Percentiles rank a stretch among this genome's conserved stretches.
These are phyloP conservation scores for Vitis cinerea DNA, from an alignment of 164 flowering plant genomes.

Conservation along the genomic window DNA sequence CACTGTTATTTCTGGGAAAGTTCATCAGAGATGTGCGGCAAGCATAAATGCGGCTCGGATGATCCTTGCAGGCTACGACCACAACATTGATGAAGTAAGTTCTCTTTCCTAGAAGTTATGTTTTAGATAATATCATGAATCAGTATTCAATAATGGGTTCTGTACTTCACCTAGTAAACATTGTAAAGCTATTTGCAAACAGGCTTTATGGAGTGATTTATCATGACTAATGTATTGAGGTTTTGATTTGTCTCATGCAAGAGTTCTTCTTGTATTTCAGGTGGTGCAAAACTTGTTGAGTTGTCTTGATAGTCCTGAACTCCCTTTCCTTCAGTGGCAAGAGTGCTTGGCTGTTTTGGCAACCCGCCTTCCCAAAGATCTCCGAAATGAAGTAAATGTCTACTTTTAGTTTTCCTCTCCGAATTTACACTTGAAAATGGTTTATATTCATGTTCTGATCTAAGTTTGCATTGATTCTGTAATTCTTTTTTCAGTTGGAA, in stretches of 20 bases:
- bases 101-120: neutral
- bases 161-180: neutral
- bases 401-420: conserved; percentile 3
- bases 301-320: conserved; percentile 96
- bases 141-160: neutral
- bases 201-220: neutral
- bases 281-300: conserved; percentile 87
- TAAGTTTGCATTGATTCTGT: conserved; percentile 3
- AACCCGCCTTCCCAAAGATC: conserved; percentile 90
- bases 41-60: conserved; percentile 87
- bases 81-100: conserved; percentile 88
- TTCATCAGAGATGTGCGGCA: conserved; percentile 98
- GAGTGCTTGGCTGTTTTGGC: conserved; percentile 92
- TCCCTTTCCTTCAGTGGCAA: conserved; percentile 99
- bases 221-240: neutral
- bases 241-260: neutral
- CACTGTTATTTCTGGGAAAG: conserved; percentile 92
- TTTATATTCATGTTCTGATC: neutral
- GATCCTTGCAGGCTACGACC: conserved; percentile 98
- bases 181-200: neutral
- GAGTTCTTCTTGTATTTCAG: conserved; percentile 34
- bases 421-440: neutral
- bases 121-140: neutral
- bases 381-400: conserved; percentile 59
- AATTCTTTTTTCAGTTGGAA: conserved; percentile 60